A percentile compares a stretch with the other conserved stretches of the same genome.
Conservation (phyloP, 1,284 basidiomycete species). For the Pisolithus thermaeus region DNA sequence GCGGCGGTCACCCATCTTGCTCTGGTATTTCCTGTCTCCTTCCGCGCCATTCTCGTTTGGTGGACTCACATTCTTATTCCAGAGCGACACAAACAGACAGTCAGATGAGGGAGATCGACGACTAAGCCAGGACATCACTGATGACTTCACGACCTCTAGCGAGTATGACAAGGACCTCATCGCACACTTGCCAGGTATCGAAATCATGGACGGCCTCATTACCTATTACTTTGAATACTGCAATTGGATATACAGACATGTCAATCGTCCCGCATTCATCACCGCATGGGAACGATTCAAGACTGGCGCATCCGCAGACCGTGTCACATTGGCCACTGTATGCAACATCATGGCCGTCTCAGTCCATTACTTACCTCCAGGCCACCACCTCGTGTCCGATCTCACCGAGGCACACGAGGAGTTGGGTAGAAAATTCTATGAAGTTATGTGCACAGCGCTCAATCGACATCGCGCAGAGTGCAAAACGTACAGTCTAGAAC, state of each 20-base stretch:
- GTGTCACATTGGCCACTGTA: conserved; percentile 62
- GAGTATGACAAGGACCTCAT: conserved; percentile 71
- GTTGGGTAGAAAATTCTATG: conserved; percentile 57
- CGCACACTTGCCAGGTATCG: conserved; percentile 52
- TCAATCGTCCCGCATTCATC: conserved; percentile 56
- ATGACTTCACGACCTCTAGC: conserved; percentile 38
- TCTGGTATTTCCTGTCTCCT: conserved; percentile 37
- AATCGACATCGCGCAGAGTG: conserved; percentile 54
- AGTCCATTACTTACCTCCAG: conserved; percentile 60
- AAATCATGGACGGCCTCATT: conserved; percentile 66
- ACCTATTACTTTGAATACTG: conserved; percentile 76
- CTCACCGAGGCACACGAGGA: conserved; percentile 48
- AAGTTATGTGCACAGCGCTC: conserved; percentile 61
- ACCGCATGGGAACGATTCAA: conserved; percentile 70
- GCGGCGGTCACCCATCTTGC: conserved; percentile 63
- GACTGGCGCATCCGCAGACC: conserved; percentile 55
- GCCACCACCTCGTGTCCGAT: conserved; percentile 52
- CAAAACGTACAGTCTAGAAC: conserved; percentile 63
- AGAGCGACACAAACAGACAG: conserved; percentile 42
- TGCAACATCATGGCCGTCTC: conserved; percentile 68
- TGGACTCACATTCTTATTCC: conserved; percentile 10
- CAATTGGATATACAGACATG: conserved; percentile 78
- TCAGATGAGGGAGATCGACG: conserved; percentile 50
- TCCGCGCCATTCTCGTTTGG: conserved; percentile 8
- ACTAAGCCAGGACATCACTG: conserved; percentile 39